These are phyloP conservation scores for Scytalidium lignicola DNA, from an alignment of 2,329 filamentous ascomycete genomes.

Conservation along the genomic window DNA sequence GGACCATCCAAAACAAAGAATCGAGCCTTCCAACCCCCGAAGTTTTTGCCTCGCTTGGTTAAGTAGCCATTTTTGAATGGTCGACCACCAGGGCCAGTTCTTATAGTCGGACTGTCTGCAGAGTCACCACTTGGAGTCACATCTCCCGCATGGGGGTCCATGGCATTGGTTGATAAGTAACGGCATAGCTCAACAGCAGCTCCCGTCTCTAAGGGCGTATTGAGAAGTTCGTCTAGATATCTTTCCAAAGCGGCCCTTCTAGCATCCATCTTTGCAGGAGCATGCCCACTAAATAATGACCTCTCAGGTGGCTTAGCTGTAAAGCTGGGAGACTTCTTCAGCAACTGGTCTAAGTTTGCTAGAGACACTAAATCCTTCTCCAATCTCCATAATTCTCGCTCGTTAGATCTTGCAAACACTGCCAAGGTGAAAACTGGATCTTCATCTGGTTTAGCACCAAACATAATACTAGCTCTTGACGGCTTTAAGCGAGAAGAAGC, in stretches of 20 bases:
- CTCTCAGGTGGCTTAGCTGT: conserved; percentile 76
- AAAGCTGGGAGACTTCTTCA: conserved; percentile 71
- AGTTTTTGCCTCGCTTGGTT: conserved; percentile 96
- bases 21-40: conserved; percentile 93
- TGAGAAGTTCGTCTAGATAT: conserved; percentile 81
- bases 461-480: conserved; percentile 78
- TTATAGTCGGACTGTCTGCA: conserved; percentile 32
- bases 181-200: conserved; percentile 79
- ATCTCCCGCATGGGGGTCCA: conserved; percentile 59
- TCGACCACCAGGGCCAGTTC: conserved; percentile 56
- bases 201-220: conserved; percentile 72
- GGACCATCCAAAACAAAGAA: conserved; percentile 67
- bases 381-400: conserved; percentile 82
- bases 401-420: conserved; percentile 70
- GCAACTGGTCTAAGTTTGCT: conserved; percentile 71
- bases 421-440: conserved; percentile 93
- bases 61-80: conserved; percentile 82
- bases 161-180: conserved; percentile 68
- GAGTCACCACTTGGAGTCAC: conserved; percentile 34
- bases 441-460: conserved; percentile 75
- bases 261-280: conserved; percentile 88
- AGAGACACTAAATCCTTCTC: conserved; percentile 87
- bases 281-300: conserved; percentile 83
- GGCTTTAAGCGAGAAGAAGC: conserved; percentile 94
- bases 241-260: conserved; percentile 73